phyloP scores from a whole-genome alignment of 2,329 filamentous ascomycete species.

The Exophiala calicioides region DNA sequence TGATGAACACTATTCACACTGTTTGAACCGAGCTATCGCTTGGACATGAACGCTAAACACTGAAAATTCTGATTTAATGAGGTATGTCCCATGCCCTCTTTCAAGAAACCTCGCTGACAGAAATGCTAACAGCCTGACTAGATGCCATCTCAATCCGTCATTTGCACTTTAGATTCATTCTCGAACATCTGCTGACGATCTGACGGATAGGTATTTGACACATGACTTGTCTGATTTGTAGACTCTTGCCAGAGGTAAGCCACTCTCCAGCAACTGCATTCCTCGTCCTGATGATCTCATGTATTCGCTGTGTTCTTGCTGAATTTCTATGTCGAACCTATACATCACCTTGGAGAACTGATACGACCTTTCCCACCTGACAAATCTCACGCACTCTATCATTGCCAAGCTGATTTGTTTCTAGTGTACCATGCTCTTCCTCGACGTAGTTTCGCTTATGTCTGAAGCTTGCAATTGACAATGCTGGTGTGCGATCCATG shows the following conservation, averaged over 20 bases:
- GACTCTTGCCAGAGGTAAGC: constrained; percentile 15
- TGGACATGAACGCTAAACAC: constrained; percentile 61
- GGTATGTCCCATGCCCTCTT: constrained; percentile 42
- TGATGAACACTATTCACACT: constrained; percentile 74
- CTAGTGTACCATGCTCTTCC: neutral
- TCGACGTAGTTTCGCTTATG: neutral
- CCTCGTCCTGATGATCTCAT: constrained; percentile 62
- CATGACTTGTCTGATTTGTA: too few relatives aligned
- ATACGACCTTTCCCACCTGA: constrained; percentile 32
- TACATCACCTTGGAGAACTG: constrained; percentile 68
- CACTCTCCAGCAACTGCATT: constrained; percentile 4
- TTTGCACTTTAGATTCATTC: constrained; percentile 31
- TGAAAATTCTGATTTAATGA: constrained; percentile 74
- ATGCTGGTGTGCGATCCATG: too few relatives aligned
- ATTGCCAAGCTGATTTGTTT: constrained; percentile 1
- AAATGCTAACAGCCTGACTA: constrained; percentile 37
- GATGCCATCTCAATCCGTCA: constrained; percentile 41
- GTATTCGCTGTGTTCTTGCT: constrained; percentile 67
- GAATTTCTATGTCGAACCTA: constrained; percentile 63
- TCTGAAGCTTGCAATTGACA: too few relatives aligned
- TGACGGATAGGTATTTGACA: neutral
- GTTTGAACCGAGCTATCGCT: constrained; percentile 60
- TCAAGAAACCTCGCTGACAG: constrained; percentile 13
- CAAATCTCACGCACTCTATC: neutral
- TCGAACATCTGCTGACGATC: constrained; percentile 11